phyloP scores from a whole-genome alignment of 148 eudicot genomes.

The Dysphania ambrosioides region DNA sequence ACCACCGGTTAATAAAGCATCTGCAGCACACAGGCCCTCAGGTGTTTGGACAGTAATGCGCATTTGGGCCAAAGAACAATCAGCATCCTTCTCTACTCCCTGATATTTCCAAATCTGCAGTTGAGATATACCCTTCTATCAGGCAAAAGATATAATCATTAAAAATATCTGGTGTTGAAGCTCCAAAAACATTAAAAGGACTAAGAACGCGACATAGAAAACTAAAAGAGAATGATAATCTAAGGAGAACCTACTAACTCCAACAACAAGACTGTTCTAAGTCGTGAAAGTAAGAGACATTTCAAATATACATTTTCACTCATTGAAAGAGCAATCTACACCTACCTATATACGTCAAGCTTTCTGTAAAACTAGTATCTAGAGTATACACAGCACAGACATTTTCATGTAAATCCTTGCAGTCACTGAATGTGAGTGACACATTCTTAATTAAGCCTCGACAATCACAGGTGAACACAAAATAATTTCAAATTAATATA shows the following conservation, averaged over 20 bases:
- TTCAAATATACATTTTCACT: background rate
- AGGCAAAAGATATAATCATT: slow-evolving; percentile 9
- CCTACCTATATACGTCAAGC: background rate
- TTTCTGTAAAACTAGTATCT: background rate
- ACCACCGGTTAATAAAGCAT: slow-evolving; percentile 57
- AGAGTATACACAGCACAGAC: background rate
- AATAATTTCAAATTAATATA: background rate
- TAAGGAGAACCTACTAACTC: background rate
- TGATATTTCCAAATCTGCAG: slow-evolving; percentile 69
- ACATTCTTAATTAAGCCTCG: background rate
- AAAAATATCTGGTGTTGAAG: background rate
- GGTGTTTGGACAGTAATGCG: slow-evolving; percentile 42
- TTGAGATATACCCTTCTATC: slow-evolving; percentile 5
- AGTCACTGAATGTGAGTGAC: background rate
- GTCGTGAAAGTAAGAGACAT: background rate
- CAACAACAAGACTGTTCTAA: background rate
- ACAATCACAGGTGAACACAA: background rate
- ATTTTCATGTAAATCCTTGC: background rate
- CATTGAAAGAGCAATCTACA: background rate
- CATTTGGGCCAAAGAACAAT: slow-evolving; percentile 45
- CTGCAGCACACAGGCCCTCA: slow-evolving; percentile 41
- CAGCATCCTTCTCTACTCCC: slow-evolving; percentile 40
- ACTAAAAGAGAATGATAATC: background rate
- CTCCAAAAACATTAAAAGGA: background rate
- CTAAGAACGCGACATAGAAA: background rate